Evolutionary conservation across 768 basidiomycete genomes (phyloP), one percentile per base, ranked within the genome.

Genomic region (Nidula microcarpa): DNA sequence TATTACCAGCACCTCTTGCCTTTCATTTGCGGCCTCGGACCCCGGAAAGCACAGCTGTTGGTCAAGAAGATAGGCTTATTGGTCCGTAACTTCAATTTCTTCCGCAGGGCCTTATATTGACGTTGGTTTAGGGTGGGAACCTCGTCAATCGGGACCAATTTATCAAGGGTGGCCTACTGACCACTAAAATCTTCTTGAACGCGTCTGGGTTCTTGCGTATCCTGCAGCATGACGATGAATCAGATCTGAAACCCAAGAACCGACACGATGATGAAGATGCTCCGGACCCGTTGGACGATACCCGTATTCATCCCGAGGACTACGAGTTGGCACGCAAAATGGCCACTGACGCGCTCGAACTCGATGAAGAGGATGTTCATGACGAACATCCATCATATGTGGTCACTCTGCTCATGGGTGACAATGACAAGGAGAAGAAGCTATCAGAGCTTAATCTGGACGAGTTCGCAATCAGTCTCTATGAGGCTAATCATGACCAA

Each of bases 301-400:
- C 95, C 36, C 90, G 97, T 16, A 92, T 99, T 50, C 97, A 99
- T 64, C 93, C 93, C 5, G 92, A 96, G 66, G 97, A 99, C 70
- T 99, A 98, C 64, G 95, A 98, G 59, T 79, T 98, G 37, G 96
- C 97, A 3, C 86, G 93, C 35, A 98, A 98, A 75, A 97, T 99
- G 94, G 96, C 96, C 36, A 91, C 92, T 16, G 94, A 98, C 68
- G 94, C 96, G 4, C 80, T 98, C 11, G 97, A 98, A 64, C 79
- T 93, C n/a, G 97, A 99, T 59, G 94, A 96, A 62, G 97, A 98
- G 67, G 97, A 99, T 71, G 79, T 94, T 34, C 90, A 91, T 52
- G 91, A 92, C 58, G 85, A 90, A 61, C 91, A 96, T 65, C 91
- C 94, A 30, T 98, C 97, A 1, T 85, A 89, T 59, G 88, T 91